A percentile compares a stretch with the other conserved stretches of the same genome.
Evolutionary conservation across 2,329 filamentous ascomycete species (phyloP).

Genomic region (Fusarium redolens): DNA sequence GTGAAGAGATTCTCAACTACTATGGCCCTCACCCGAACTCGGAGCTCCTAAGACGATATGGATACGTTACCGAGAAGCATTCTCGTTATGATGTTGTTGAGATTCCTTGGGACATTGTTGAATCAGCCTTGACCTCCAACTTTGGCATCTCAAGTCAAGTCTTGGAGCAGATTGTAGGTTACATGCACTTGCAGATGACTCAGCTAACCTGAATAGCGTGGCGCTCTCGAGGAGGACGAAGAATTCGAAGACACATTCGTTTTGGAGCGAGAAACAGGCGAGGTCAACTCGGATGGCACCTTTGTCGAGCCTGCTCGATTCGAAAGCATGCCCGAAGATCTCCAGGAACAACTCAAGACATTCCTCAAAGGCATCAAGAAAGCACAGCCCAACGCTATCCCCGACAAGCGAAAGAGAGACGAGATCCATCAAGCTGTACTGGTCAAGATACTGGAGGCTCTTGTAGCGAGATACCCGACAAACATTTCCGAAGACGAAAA

Average conservation of each 20-base stretch:
- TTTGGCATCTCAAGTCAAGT: slow-evolving; percentile 53
- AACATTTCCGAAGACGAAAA: slow-evolving; percentile 54
- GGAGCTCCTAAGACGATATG: slow-evolving; percentile 85
- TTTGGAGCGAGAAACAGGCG: slow-evolving; percentile 66
- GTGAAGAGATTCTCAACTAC: slow-evolving; percentile 87
- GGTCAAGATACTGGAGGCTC: slow-evolving; percentile 50
- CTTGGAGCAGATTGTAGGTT: slow-evolving; percentile 57
- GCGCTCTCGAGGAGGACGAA: slow-evolving; percentile 70
- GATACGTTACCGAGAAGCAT: slow-evolving; percentile 85
- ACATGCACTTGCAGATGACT: too few relatives aligned
- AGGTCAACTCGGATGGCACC: slow-evolving; percentile 62
- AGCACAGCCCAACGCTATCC: slow-evolving; percentile 54
- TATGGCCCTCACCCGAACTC: slow-evolving; percentile 87
- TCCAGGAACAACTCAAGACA: slow-evolving; percentile 63
- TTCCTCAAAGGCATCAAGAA: slow-evolving; percentile 64
- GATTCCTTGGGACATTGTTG: slow-evolving; percentile 71
- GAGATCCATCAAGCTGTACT: slow-evolving; percentile 58
- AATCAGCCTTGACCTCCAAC: slow-evolving; percentile 55
- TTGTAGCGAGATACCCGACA: slow-evolving; percentile 57
- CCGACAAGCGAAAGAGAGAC: slow-evolving; percentile 63
- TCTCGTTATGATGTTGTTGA: slow-evolving; percentile 85
- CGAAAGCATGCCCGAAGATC: slow-evolving; percentile 59
- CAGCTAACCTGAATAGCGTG: slow-evolving; percentile 50
- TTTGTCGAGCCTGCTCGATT: slow-evolving; percentile 54
- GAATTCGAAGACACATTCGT: slow-evolving; percentile 82